phyloP scores from a whole-genome alignment of 140 eudicot species.

The Flaveria floridana region DNA sequence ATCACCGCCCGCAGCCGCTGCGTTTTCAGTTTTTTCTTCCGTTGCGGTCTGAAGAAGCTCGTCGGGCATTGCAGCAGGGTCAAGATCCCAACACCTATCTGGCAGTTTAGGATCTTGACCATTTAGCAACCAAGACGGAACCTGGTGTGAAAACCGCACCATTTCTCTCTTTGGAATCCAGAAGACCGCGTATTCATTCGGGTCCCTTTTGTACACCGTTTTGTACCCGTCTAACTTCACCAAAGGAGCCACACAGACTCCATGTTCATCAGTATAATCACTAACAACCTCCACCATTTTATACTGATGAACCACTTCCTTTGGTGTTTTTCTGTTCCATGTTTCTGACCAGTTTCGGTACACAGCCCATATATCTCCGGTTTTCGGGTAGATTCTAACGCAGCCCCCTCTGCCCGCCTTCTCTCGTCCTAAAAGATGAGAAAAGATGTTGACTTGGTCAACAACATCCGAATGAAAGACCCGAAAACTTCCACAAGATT shows the following conservation, averaged over 20 bases:
- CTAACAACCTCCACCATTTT: slow-evolving; percentile 90
- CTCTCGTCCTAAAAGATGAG: slow-evolving; percentile 76
- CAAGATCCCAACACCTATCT: slow-evolving; percentile 91
- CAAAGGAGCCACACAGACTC: slow-evolving; percentile 61
- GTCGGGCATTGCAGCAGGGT: slow-evolving; percentile 90
- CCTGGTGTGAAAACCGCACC: slow-evolving; percentile 94
- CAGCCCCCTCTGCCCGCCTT: slow-evolving; percentile 95
- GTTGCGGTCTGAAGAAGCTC: slow-evolving; percentile 56
- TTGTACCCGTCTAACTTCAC: slow-evolving; percentile 65
- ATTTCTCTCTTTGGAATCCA: slow-evolving; percentile 88
- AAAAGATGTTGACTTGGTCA: slow-evolving; percentile 87
- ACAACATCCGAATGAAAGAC: slow-evolving; percentile 64
- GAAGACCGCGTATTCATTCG: slow-evolving; percentile 38
- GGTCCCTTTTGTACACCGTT: slow-evolving; percentile 65
- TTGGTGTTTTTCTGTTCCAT: slow-evolving; percentile 78
- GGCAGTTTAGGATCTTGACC: slow-evolving; percentile 58
- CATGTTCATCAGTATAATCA: slow-evolving; percentile 80
- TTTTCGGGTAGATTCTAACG: slow-evolving; percentile 72
- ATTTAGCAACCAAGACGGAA: slow-evolving; percentile 62
- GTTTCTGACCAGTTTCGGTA: slow-evolving; percentile 83
- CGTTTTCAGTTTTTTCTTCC: slow-evolving; percentile 6
- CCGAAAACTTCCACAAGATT: slow-evolving; percentile 88
- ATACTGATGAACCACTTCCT: slow-evolving; percentile 73
- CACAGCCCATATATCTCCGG: slow-evolving; percentile 88
- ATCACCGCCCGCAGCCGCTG: neutral